phyloP scores from a whole-genome alignment of 176 grass and related monocot species.

The Hordeum vulgare region DNA sequence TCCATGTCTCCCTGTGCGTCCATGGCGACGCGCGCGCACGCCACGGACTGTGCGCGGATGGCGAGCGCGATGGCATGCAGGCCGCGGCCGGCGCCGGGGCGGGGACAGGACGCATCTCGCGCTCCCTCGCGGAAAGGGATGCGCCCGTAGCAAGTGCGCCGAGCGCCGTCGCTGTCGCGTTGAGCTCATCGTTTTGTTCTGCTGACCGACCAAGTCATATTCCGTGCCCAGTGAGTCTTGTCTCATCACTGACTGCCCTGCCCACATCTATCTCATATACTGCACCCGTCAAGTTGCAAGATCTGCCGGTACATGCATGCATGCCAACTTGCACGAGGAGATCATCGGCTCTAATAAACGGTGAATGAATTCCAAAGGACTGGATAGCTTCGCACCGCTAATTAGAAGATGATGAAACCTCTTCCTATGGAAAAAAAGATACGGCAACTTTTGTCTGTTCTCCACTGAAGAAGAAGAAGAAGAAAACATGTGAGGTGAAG shows the following conservation, averaged over 20 bases:
- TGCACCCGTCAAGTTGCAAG: constrained; percentile 1
- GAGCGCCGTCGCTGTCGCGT: constrained; percentile 5
- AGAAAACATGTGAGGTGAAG: background rate
- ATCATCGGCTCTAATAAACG: too few species aligned
- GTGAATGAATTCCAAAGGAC: background rate
- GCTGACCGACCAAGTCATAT: constrained; percentile 33
- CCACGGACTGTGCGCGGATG: background rate
- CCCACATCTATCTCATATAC: background rate
- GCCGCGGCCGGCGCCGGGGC: background rate
- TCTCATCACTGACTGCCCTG: background rate
- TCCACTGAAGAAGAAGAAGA: constrained; percentile 9
- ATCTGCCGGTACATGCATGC: background rate
- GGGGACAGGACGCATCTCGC: background rate
- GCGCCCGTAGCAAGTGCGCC: background rate
- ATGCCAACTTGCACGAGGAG: too few species aligned
- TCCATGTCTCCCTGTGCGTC: too few species aligned
- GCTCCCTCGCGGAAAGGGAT: background rate
- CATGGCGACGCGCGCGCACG: background rate
- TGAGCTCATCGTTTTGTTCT: constrained; percentile 32
- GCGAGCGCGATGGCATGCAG: background rate
- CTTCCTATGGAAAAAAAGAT: background rate
- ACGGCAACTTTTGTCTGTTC: constrained; percentile 16
- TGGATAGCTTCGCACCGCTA: too few species aligned
- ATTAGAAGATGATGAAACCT: too few species aligned
- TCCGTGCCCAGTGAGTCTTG: constrained; percentile 23